Evolutionary conservation across 805 yeast species (phyloP).

Genomic region (Millerozyma acaciae): DNA sequence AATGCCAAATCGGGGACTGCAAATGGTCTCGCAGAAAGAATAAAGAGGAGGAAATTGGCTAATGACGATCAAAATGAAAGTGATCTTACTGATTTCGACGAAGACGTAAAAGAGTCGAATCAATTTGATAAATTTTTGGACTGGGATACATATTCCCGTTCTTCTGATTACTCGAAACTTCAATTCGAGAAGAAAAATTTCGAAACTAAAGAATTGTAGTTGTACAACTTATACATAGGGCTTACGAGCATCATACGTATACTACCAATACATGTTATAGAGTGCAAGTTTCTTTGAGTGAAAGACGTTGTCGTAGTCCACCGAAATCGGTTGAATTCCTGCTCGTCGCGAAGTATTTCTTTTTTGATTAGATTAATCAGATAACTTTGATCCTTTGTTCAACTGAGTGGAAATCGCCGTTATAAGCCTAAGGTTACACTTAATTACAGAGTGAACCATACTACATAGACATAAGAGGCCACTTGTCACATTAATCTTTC

Average conservation of each 20-base stretch:
- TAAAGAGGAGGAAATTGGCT: constrained; percentile 4
- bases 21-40: neutral
- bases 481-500: too few relatives aligned
- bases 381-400: too few relatives aligned
- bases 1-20: constrained; percentile 1
- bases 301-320: too few relatives aligned
- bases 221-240: neutral
- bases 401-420: too few relatives aligned
- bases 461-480: too few relatives aligned
- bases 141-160: constrained; percentile 1
- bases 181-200: constrained; percentile 3
- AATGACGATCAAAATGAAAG: constrained; percentile 14
- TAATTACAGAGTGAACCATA: too few relatives aligned
- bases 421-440: too few relatives aligned
- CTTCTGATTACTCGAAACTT: constrained; percentile 2
- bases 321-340: too few relatives aligned
- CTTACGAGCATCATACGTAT: neutral
- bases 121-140: constrained; percentile 9
- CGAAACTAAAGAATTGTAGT: neutral
- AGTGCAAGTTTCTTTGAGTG: too few relatives aligned
- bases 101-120: constrained; percentile 13
- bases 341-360: too few relatives aligned
- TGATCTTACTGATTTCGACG: constrained; percentile 23
- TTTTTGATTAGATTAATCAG: too few relatives aligned
- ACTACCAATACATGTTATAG: neutral